Evolutionary conservation across 2,329 filamentous ascomycete species (phyloP), one percentile per base, ranked within the genome.

Genomic region (Paecilomyces sp.): DNA sequence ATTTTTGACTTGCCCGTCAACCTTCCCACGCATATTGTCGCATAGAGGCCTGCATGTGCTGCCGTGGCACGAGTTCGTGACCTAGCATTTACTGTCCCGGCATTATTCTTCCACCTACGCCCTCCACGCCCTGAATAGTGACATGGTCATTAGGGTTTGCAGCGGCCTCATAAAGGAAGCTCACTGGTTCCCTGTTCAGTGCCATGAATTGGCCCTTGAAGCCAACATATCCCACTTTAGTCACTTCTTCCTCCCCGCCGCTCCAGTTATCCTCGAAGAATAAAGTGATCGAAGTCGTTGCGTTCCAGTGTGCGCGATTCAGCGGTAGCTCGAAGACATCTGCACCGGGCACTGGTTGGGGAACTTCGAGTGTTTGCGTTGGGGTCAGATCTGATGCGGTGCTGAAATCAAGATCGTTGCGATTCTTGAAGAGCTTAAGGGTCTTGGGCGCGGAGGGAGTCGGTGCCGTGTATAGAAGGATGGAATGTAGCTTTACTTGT

Each of bases 131-230:
- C 60, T 76, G 73, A 55, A 80, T 77, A 55, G 76, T 72, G 64
- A 76, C 76, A 77, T 99, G 94, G 77, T 99, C 94, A 54, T 79
- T 85, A 12, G 93, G 94, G 74, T 97, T 96, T 36, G 94, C 89
- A 28, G 93, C 93, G 18, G 92, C 89, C 82, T 99, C 94, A 75
- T 97, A 99, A 62, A 96, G 69, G 67, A 97, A 93, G 66, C 89
- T 91, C 6, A 89, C 80, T 0, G 94, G 92, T 71, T 93, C 91
- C 58, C 88, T 83, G 54, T 88, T 94, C 69, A 96, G 76, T 72
- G 87, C 86, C 84, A 94, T 94, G 82, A 91, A 97, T 76, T 96
- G 91, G 25, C 94, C 94, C 77, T 91, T 92, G 80, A 99, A 97
- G 0, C 90, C 94, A 59, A 97, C 64, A 76, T 97, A 99, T 62